Conservation (phyloP, 257 asterid species). For the Solanum habrochaites region DNA sequence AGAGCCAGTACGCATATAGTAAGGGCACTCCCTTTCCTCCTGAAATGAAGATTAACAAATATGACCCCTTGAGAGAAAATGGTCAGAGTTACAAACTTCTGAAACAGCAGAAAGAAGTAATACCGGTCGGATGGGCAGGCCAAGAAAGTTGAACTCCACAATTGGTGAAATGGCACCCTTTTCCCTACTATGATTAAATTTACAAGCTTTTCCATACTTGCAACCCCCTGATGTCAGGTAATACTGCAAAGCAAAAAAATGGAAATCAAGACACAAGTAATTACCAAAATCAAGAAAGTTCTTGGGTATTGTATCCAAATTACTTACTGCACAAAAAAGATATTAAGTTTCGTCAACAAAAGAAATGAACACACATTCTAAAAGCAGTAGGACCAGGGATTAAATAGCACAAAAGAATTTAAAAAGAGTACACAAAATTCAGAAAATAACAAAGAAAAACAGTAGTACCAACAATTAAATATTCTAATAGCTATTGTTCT, state of each 20-base stretch:
- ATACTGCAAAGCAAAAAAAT: slow-evolving; percentile 17
- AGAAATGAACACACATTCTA: background rate
- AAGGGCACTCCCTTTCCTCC: slow-evolving; percentile 85
- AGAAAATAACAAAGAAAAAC: background rate
- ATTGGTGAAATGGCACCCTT: slow-evolving; percentile 16
- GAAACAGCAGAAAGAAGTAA: background rate
- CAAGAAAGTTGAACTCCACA: slow-evolving; percentile 33
- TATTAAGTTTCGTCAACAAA: background rate
- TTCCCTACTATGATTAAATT: slow-evolving; percentile 23
- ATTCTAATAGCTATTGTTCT: background rate
- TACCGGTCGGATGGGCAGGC: slow-evolving; percentile 35
- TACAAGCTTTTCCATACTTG: slow-evolving; percentile 35
- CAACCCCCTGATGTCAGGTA: slow-evolving; percentile 35
- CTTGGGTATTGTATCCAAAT: background rate
- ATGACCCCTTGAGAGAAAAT: background rate
- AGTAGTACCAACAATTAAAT: background rate
- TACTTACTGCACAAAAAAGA: background rate
- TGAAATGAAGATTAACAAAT: slow-evolving; percentile 11
- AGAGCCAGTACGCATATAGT: slow-evolving; percentile 91
- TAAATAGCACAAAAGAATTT: background rate
- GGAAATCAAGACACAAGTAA: background rate
- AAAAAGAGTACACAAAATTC: background rate
- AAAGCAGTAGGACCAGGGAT: background rate
- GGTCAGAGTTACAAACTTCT: background rate
- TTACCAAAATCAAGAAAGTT: background rate